Evolutionary conservation across 768 basidiomycete genomes (phyloP), one percentile per base, ranked within the genome.

Genomic region (Lentinus brumalis): DNA sequence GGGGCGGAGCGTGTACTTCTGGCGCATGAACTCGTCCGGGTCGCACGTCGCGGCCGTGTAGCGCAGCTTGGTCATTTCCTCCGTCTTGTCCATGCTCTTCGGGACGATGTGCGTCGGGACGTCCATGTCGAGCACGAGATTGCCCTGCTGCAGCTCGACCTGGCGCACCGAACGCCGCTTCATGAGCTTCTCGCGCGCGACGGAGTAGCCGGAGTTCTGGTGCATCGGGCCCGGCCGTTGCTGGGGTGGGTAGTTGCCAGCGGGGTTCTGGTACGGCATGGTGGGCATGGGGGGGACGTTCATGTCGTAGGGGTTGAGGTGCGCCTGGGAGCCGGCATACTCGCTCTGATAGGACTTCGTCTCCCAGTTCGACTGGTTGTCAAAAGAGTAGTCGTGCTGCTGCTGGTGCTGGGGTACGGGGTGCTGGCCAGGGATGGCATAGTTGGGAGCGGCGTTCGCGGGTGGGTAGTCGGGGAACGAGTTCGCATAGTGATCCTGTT

Each of bases 11-110:
- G 90, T 86, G 73, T 92, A 93, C 62, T 87, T 86, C 49, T 80
- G 84, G 31, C 81, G 73, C 85, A 90, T 87, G 74, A 94, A 95
- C 50, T 93, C 87, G 69, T 95, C 92, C 6, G 92, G 93, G 73
- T 94, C 93, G 69, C 92, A 93, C 1, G 92, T 94, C 1, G 89
- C 90, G 4, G 92, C 92, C 6, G 92, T 93, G 73, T 94, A 94
- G 51, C 93, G 80, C 85, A 94, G 86, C 76, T 91, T 92, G 57
- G 85, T 84, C 77, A 87, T 87, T 70, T 92, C 91, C 66, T 92
- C 90, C 18, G 82, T 74, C 64, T 83, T 76, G 14, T 77, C 72
- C 75, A 83, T 84, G 59, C 81, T 82, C 41, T 81, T 80, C n/a
- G 91, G 91, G 32, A 93, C 74, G 68, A 94, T 92, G 64, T 87